Base-by-base conservation (phyloP, 2,329 filamentous ascomycete genomes). In the Emmonsiellopsis sp. region DNA sequence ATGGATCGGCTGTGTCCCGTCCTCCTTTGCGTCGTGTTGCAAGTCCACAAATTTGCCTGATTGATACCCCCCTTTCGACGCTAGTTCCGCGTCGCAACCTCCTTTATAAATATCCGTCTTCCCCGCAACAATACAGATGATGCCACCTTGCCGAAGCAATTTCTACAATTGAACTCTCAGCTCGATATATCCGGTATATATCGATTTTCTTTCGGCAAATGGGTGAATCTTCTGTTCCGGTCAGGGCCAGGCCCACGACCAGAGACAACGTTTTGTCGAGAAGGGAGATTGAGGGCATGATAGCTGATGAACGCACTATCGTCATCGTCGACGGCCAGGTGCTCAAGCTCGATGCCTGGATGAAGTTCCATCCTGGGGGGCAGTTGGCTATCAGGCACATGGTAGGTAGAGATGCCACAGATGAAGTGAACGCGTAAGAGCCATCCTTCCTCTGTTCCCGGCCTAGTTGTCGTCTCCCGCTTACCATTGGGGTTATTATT, bases 351-450 rank as follows among this genome's bases (percentile, higher is more conserved):
- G 92, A 97, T 69, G 79, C 85, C 38, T 98, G 90, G 89, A 74
- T 93, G 52, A 82, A 82, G 51, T 96, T 87, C 65, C 93, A 97
- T 65, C 93, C 93, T 11, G 93, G 93, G 55, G 93, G 93, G 61
- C 84, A 90, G 63, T 92, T 90, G 72, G 82, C 92, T 52, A 93
- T 97, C 58, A 76, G 82, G 67, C 93, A 97, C 67, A 93, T 96
- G 89, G 81, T 97, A 56, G 90, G 90, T 57, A 82, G 86, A 71
- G 90, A 95, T 80, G 92, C 89, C 50, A 95, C 92, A 11, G 90
- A 95, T 69, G 92, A 97, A 71, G 85, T 97, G 57, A 88, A 86
- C 68, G 87, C 85, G 88, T 95, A 79, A 50, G 85, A 38, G 9
- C 32, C 37, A 15, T 38, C 44, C 35, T 51, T 41, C 37, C 16